Base-by-base conservation (phyloP, 2,329 filamentous ascomycete genomes). In the Aureobasidium subglaciale region DNA sequence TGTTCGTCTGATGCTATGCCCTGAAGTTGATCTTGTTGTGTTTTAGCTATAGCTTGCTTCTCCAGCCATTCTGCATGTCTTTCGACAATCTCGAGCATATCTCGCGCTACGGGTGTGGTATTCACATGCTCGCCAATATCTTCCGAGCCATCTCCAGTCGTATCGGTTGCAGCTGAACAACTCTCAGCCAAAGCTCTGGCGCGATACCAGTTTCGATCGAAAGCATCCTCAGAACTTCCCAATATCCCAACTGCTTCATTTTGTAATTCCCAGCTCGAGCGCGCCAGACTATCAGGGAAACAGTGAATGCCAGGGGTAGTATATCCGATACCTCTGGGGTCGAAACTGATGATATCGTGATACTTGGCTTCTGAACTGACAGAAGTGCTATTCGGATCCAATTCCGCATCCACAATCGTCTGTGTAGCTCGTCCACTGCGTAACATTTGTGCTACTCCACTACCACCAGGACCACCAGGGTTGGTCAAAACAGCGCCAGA, bases 41-140 rank as follows among this genome's bases (percentile, higher is more conserved):
- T 5, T 29, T 52, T 16, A 13, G 32, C n/a, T 3, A 29, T n/a
- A 6, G n/a, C 22, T 34, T 55, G 30, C 27, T 38, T 35, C 4
- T 5, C 15, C 11, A 64, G 58, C 62, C 64, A 66, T 27, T 58
- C 57, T n/a, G 63, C 72, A 57, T 75, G 71, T 22, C 66, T 68
- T 58, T 78, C 75, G 9, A 73, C 65, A 29, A 78, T 71, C 41
- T 73, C 70, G 8, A 78, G 62, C 71, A 78, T 77, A 56, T 78
- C 76, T 40, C 71, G 64, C 2, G 72, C 74, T 3, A 76, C 73
- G 13, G 71, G 70, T 1, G 74, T 71, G 0, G 75, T 78, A 18
- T 70, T 71, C 56, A 74, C 65, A 61, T 73, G 73, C 55, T 69
- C 66, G 56, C 67, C 70, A 55, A 74, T 71, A 18, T 41, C 27